These are phyloP conservation scores for Populus euphratica DNA, from an alignment of 345 rosid species.

Conservation along the genomic window DNA sequence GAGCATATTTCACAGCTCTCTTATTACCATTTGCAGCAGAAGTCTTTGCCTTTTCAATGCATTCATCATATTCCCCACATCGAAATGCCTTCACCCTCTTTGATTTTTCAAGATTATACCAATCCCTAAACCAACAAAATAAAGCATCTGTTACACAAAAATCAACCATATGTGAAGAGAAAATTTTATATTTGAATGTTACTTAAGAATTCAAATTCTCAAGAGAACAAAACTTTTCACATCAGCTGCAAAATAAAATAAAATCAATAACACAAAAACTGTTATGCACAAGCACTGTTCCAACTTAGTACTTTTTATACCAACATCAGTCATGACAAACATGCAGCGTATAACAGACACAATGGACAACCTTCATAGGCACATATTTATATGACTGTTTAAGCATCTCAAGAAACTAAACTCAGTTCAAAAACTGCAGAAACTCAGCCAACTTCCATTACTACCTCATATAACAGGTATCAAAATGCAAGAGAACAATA, in stretches of 20 bases:
- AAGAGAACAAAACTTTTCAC: not conserved
- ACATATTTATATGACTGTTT: not conserved
- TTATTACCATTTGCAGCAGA: constrained; percentile 63
- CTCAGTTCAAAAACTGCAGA: not conserved
- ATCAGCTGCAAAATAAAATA: not conserved
- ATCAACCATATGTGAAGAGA: not conserved
- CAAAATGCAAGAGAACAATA: not conserved
- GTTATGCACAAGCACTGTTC: not conserved
- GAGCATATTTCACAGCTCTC: constrained; percentile 75
- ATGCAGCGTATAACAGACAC: not conserved
- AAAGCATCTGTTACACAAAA: constrained; percentile 4
- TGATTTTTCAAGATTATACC: constrained; percentile 94
- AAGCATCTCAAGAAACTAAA: constrained; percentile 2
- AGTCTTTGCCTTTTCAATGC: constrained; percentile 83
- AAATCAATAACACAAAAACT: not conserved
- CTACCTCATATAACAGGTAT: not conserved
- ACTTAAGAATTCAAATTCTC: constrained; percentile 3
- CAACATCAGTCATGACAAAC: not conserved
- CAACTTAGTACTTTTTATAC: not conserved
- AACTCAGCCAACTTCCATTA: not conserved
- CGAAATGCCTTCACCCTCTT: constrained; percentile 96
- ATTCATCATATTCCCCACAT: constrained; percentile 84
- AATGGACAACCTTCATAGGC: not conserved
- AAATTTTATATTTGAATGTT: not conserved
- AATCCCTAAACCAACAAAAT: constrained; percentile 59